Evolutionary conservation across 2,329 filamentous ascomycete genomes (phyloP).

Genomic region (Xylaria sp.): DNA sequence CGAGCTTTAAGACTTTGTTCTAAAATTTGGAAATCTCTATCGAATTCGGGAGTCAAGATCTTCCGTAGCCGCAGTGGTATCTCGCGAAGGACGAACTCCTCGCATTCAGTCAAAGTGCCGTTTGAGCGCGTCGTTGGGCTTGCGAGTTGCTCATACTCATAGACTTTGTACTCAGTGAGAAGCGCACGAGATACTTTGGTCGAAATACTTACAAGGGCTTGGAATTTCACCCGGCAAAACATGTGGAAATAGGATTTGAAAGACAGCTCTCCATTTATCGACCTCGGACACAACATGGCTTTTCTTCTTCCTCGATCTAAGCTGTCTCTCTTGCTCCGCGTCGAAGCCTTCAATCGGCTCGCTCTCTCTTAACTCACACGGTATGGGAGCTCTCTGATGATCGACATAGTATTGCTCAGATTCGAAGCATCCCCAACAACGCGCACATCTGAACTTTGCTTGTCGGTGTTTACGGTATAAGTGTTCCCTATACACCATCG

Average conservation of each 20-base stretch:
- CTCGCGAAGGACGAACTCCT: constrained; percentile 34
- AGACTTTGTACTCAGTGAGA: constrained; percentile 23
- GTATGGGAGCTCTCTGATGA: constrained; percentile 24
- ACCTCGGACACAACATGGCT: constrained; percentile 16
- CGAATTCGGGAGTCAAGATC: constrained; percentile 8
- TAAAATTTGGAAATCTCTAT: constrained; percentile 24
- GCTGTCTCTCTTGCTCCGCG: constrained; percentile 23
- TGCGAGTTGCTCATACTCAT: constrained; percentile 23
- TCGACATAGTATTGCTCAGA: constrained; percentile 25
- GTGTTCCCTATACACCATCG: constrained; percentile 20
- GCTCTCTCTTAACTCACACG: constrained; percentile 22
- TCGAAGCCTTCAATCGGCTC: constrained; percentile 32
- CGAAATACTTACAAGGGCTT: constrained; percentile 26
- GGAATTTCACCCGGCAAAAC: constrained; percentile 27
- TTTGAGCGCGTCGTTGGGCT: not conserved
- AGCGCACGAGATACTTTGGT: not conserved
- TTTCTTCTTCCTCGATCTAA: constrained; percentile 33
- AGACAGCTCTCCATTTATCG: constrained; percentile 35
- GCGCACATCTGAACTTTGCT: constrained; percentile 26
- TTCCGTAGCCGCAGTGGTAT: constrained; percentile 22
- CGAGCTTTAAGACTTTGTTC: constrained; percentile 18
- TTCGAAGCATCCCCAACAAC: constrained; percentile 32
- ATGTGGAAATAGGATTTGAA: constrained; percentile 34
- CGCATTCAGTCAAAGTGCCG: constrained; percentile 25
- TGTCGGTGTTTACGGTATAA: constrained; percentile 35